Conservation (phyloP, 1,139 yeast genomes). For the Blastobotrys petasosporus region DNA sequence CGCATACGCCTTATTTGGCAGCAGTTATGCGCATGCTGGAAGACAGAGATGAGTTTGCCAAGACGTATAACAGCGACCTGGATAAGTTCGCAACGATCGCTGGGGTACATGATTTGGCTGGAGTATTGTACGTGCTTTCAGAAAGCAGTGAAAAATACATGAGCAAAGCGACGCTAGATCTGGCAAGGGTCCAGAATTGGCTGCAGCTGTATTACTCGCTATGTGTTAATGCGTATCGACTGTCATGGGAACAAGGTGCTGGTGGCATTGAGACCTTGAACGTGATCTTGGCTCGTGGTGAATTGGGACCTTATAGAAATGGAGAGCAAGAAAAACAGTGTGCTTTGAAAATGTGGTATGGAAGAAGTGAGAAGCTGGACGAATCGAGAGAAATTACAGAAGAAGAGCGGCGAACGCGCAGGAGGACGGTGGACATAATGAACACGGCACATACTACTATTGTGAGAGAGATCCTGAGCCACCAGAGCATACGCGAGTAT, state of each 20-base stretch:
- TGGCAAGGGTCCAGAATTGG: neutral
- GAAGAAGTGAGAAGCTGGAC: no score
- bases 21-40: neutral
- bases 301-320: neutral
- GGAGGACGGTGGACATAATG: no score
- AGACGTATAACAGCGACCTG: neutral
- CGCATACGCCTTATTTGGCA: no score
- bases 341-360: no score
- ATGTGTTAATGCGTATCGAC: constrained; percentile 4
- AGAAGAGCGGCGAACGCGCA: no score
- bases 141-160: neutral
- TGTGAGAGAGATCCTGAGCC: no score
- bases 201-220: neutral
- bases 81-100: neutral
- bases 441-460: no score
- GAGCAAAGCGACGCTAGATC: neutral
- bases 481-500: no score
- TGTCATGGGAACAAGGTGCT: constrained; percentile 12
- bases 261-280: constrained; percentile 11
- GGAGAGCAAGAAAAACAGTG: no score
- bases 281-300: constrained; percentile 2
- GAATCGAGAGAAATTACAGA: no score
- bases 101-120: neutral
- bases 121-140: neutral
- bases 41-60: constrained; percentile 8